Percentiles rank a stretch among this genome's conserved stretches.
Conservation (phyloP, 306 rosid species). For the Albizia julibrissin region DNA sequence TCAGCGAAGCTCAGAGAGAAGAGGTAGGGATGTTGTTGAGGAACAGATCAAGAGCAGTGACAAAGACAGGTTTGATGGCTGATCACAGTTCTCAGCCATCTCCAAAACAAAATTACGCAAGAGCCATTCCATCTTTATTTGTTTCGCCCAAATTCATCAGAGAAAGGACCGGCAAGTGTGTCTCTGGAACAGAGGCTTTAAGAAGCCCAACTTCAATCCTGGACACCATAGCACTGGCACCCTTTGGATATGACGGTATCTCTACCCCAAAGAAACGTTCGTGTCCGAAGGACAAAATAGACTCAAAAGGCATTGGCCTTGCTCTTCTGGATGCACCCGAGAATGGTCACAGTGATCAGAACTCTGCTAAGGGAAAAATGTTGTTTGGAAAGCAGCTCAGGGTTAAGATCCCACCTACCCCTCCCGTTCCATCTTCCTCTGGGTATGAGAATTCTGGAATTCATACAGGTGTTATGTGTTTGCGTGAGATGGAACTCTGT, state of each 20-base stretch:
- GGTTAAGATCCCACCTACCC: conserved; percentile 59
- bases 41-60: conserved; percentile 78
- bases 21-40: conserved; percentile 64
- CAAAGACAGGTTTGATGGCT: conserved; percentile 75
- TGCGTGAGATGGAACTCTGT: conserved; percentile 73
- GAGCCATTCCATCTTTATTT: conserved; percentile 53
- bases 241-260: conserved; percentile 37
- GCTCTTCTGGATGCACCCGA: conserved; percentile 60
- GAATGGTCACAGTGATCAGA: conserved; percentile 35
- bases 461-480: conserved; percentile 35
- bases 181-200: conserved; percentile 49
- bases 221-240: conserved; percentile 52
- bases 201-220: conserved; percentile 80
- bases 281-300: not conserved
- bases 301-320: conserved; percentile 59
- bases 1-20: not conserved
- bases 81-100: conserved; percentile 65
- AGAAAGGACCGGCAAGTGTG: conserved; percentile 53
- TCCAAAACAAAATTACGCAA: conserved; percentile 38
- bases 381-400: conserved; percentile 61
- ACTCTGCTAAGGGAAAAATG: conserved; percentile 36
- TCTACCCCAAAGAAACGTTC: conserved; percentile 43
- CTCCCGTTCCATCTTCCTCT: conserved; percentile 18
- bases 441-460: conserved; percentile 38
- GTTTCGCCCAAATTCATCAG: conserved; percentile 62